Base-by-base conservation (phyloP, 2,329 filamentous ascomycete species). In the Claviceps sp. region DNA sequence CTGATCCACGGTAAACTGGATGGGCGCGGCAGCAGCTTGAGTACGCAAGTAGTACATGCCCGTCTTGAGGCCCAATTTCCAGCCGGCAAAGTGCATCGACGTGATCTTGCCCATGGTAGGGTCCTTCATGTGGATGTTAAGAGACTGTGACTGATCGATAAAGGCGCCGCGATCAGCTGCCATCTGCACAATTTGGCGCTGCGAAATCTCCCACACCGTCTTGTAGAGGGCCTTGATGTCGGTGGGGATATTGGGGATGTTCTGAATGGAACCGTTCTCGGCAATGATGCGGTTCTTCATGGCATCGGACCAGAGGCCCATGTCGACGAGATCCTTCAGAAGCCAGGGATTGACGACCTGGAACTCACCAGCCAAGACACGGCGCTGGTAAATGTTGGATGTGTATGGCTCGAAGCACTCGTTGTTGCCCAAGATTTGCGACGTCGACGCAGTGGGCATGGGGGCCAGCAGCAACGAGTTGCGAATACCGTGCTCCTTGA, bases 281-380 rank as follows among this genome's bases (percentile, higher is more conserved):
- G 93, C 86, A 64, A 98, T 98, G 77, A 98, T 98, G 62, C 93
- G 89, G 78, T 98, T 98, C 84, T 98, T 98, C 93, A 98, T 98
- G 74, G 89, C 88, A 72, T 98, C 91, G 47, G 91, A 96, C 93
- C 93, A 98, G 45, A 98, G 78, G 55, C 93, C 93, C 75, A 96
- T 87, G 65, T 98, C 93, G 60, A 98, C 93, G 34, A 98, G 82
- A 63, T 98, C 93, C 78, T 95, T 96, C 55, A 98, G 82, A 56
- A 98, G 74, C 93, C 93, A 98, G 50, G 93, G 93, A 76, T 98
- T 98, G 68, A 98, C 93, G 51, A 98, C 88, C 74, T 98, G 93
- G 82, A 98, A 98, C 70, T 98, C 93, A 62, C 93, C 93, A 60
- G 93, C 93, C 61, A 98, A 78, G 52, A 98, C 93, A 78, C 93